These are phyloP conservation scores for Neocatenulostroma microsporum DNA, from an alignment of 2,329 filamentous ascomycete genomes.

Conservation along the genomic window DNA sequence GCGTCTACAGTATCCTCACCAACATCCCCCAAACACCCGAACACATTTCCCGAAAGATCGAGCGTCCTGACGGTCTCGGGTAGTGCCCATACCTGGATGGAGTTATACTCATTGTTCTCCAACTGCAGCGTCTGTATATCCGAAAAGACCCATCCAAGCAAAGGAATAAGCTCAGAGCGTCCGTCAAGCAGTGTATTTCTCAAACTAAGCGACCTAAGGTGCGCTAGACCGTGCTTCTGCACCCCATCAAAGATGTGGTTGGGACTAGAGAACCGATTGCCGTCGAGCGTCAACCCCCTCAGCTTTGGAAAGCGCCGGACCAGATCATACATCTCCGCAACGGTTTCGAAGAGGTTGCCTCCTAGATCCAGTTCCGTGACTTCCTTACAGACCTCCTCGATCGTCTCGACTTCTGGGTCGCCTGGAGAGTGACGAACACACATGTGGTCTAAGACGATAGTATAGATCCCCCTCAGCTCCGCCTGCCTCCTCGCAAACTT, in stretches of 20 bases:
- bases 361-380: slow-evolving; percentile 73
- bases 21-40: slow-evolving; percentile 55
- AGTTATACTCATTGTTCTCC: slow-evolving; percentile 9
- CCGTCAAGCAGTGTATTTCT: slow-evolving; percentile 41
- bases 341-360: slow-evolving; percentile 66
- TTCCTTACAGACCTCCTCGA: slow-evolving; percentile 50
- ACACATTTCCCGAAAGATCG: slow-evolving; percentile 64
- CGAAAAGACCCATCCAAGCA: slow-evolving; percentile 45
- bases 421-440: slow-evolving; percentile 42
- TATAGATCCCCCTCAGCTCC: slow-evolving; percentile 65
- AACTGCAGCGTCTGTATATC: slow-evolving; percentile 46
- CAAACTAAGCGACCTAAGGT: slow-evolving; percentile 33
- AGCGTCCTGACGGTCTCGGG: slow-evolving; percentile 43
- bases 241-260: background rate
- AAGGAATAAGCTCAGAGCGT: slow-evolving; percentile 28
- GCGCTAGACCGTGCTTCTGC: background rate
- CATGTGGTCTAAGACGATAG: slow-evolving; percentile 74
- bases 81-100: background rate
- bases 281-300: slow-evolving; percentile 36
- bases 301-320: slow-evolving; percentile 62
- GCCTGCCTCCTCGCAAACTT: slow-evolving; percentile 79
- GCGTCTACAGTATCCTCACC: slow-evolving; percentile 38
- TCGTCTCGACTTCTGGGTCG: slow-evolving; percentile 33
- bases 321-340: slow-evolving; percentile 61
- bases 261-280: slow-evolving; percentile 56